Conservation (phyloP, 2,329 filamentous ascomycete species). For the Davidsoniella neocaledoniae region DNA sequence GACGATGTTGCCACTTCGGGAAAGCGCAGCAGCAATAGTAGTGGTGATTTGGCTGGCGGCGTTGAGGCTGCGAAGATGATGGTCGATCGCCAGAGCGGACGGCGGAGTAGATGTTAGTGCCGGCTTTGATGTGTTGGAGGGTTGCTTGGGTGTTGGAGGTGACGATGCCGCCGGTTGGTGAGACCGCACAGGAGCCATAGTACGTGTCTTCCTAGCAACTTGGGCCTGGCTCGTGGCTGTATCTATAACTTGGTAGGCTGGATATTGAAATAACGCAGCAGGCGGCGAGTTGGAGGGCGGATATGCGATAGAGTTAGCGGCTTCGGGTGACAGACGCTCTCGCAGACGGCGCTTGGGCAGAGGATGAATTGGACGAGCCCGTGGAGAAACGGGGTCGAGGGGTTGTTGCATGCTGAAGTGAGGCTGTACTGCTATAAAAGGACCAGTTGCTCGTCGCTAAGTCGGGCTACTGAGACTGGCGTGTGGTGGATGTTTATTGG, state of each 20-base stretch:
- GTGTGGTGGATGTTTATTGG: too few species aligned
- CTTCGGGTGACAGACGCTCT: conserved; percentile 71
- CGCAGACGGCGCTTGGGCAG: conserved; percentile 78
- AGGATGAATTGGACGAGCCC: conserved; percentile 70
- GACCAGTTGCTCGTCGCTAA: background rate
- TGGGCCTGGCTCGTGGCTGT: too few species aligned
- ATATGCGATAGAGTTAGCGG: conserved; percentile 66
- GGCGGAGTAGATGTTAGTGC: too few species aligned
- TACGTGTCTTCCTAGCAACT: too few species aligned
- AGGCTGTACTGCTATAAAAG: background rate
- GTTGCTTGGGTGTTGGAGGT: too few species aligned
- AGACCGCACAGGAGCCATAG: too few species aligned
- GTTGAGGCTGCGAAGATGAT: background rate
- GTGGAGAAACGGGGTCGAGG: conserved; percentile 51
- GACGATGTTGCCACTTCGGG: background rate
- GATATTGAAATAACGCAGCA: conserved; percentile 33
- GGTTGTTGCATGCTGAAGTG: conserved; percentile 16
- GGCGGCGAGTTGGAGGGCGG: conserved; percentile 54
- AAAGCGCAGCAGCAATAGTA: background rate
- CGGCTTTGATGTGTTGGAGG: too few species aligned
- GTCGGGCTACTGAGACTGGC: too few species aligned
- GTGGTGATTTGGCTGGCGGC: background rate
- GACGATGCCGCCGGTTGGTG: too few species aligned
- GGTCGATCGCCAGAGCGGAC: too few species aligned
- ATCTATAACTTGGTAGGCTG: too few species aligned